Percentiles rank a stretch among this genome's conserved stretches.
phyloP scores from a whole-genome alignment of 2,329 filamentous ascomycete genomes.

The Paecilomyces sp. region DNA sequence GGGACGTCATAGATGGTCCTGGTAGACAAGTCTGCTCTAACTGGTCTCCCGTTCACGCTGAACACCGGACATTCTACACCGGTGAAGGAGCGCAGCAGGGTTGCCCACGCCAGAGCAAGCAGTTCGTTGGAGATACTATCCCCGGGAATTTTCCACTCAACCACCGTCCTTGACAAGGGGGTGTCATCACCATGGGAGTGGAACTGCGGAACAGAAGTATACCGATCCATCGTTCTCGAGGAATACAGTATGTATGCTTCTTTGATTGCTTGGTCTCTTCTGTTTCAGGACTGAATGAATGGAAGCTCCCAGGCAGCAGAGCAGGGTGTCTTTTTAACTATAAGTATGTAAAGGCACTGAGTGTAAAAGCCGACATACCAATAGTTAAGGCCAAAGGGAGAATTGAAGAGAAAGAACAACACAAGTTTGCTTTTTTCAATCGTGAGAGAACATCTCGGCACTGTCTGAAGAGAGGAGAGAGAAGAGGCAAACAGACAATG shows the following conservation, averaged over 20 bases:
- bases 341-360: background rate
- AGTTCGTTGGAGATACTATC: conserved; percentile 1
- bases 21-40: conserved; percentile 17
- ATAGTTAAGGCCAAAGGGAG: background rate
- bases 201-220: background rate
- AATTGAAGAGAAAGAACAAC: background rate
- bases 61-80: conserved; percentile 26
- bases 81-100: conserved; percentile 22
- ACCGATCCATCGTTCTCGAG: background rate
- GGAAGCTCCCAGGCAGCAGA: background rate
- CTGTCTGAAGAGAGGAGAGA: background rate
- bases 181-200: background rate
- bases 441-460: background rate
- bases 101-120: conserved; percentile 21
- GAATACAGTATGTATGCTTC: background rate
- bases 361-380: background rate
- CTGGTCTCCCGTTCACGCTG: conserved; percentile 16
- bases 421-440: background rate
- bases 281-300: background rate
- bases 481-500: background rate
- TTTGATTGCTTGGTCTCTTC: background rate
- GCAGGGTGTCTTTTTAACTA: background rate
- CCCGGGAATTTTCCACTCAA: background rate
- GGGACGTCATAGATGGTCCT: conserved; percentile 9
- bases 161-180: background rate